Percentiles rank a stretch among this genome's conserved stretches.
Conservation (phyloP, 306 rosid species). For the Morella rubra region DNA sequence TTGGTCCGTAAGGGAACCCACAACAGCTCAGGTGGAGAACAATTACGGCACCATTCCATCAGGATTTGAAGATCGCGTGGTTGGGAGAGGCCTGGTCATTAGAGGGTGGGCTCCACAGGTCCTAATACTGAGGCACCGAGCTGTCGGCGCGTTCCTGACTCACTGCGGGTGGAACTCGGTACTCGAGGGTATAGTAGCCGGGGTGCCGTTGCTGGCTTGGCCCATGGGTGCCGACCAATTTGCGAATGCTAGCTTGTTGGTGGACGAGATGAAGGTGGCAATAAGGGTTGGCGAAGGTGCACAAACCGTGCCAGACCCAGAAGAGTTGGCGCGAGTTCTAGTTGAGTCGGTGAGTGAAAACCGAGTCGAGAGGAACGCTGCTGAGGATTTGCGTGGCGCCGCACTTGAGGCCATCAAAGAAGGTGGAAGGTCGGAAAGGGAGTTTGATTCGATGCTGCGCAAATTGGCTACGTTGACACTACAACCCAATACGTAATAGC, state of each 20-base stretch:
- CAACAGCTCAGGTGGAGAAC: not conserved
- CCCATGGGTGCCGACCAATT: slow-evolving; percentile 50
- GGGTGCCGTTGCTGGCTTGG: slow-evolving; percentile 57
- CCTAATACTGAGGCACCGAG: slow-evolving; percentile 36
- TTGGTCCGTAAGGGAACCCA: not conserved
- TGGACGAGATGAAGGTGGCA: slow-evolving; percentile 34
- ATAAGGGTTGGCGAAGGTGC: slow-evolving; percentile 36
- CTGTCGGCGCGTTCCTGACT: slow-evolving; percentile 46
- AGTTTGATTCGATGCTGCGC: slow-evolving; percentile 21
- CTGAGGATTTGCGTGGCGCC: slow-evolving; percentile 13
- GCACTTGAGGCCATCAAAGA: slow-evolving; percentile 32
- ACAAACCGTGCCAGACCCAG: slow-evolving; percentile 23
- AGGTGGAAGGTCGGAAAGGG: slow-evolving; percentile 38
- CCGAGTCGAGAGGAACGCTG: not conserved
- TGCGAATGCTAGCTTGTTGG: slow-evolving; percentile 40
- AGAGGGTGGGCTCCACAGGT: slow-evolving; percentile 57
- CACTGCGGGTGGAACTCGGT: slow-evolving; percentile 65
- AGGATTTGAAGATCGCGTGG: slow-evolving; percentile 32
- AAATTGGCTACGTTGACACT: not conserved
- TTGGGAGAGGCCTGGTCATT: slow-evolving; percentile 31
- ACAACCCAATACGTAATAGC: not conserved
- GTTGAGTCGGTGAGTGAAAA: slow-evolving; percentile 11
- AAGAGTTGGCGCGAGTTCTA: slow-evolving; percentile 24
- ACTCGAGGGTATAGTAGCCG: slow-evolving; percentile 37
- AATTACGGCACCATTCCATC: not conserved